Percentiles rank a stretch among this genome's conserved stretches.
Conservation (phyloP, 805 yeast species). For the Ogataea henricii region DNA sequence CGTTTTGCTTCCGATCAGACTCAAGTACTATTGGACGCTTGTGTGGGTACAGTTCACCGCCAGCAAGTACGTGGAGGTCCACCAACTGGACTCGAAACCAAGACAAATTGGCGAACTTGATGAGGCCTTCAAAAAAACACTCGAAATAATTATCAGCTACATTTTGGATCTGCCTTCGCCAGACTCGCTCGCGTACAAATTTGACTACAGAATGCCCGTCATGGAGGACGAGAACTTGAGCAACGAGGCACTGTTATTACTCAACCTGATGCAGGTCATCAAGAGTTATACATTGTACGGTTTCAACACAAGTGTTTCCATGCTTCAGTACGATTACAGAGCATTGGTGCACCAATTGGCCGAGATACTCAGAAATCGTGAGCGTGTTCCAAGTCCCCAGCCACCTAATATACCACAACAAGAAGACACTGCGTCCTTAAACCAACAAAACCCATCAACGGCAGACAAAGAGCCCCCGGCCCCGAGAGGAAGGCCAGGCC, state of each 20-base stretch:
- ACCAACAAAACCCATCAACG: neutral
- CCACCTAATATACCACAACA: slow-evolving; percentile 6
- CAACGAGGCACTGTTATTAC: slow-evolving; percentile 20
- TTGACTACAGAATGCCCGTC: slow-evolving; percentile 23
- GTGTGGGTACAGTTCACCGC: slow-evolving; percentile 30
- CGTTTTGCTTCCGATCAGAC: slow-evolving; percentile 25
- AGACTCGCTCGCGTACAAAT: slow-evolving; percentile 18
- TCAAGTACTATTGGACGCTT: slow-evolving; percentile 26
- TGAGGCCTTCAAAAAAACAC: slow-evolving; percentile 18
- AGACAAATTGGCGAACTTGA: slow-evolving; percentile 19
- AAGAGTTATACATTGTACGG: slow-evolving; percentile 27
- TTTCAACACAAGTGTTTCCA: slow-evolving; percentile 18
- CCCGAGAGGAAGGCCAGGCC: neutral
- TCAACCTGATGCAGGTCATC: slow-evolving; percentile 20
- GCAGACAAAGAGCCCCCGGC: slow-evolving; percentile 3
- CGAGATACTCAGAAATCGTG: slow-evolving; percentile 7
- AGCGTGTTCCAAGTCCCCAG: slow-evolving; percentile 14
- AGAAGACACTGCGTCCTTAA: neutral
- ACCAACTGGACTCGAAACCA: slow-evolving; percentile 28
- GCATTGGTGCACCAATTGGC: slow-evolving; percentile 1
- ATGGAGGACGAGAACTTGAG: slow-evolving; percentile 26
- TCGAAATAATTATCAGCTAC: slow-evolving; percentile 16
- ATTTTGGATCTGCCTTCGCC: slow-evolving; percentile 17
- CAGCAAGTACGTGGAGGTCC: slow-evolving; percentile 19
- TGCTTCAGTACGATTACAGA: slow-evolving; percentile 8